Conservation (phyloP, 352 stramenopile genomes). For the Pythium monospermum region DNA sequence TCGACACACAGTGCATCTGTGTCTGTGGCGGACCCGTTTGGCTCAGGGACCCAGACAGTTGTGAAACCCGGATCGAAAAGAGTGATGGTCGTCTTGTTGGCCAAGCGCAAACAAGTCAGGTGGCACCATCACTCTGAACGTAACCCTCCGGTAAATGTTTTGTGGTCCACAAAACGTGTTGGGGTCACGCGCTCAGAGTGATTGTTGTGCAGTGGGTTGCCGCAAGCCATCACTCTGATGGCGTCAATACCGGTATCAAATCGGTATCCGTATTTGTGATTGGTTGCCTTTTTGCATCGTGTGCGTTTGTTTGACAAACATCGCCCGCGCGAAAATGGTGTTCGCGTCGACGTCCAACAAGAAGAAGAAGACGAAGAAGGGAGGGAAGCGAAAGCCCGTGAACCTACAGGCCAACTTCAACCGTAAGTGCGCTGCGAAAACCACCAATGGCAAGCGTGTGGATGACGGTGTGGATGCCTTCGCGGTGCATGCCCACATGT, state of each 20-base stretch:
- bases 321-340: conserved; percentile 45
- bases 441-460: background rate
- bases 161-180: background rate
- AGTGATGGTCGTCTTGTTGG: conserved; percentile 24
- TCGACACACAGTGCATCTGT: conserved; percentile 6
- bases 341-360: conserved; percentile 42
- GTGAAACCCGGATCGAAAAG: background rate
- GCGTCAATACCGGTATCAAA: background rate
- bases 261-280: no score
- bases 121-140: conserved; percentile 4
- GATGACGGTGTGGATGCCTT: conserved; percentile 17
- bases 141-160: background rate
- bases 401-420: conserved; percentile 82
- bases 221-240: background rate
- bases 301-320: no score
- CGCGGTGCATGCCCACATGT: conserved; percentile 64
- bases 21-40: no score
- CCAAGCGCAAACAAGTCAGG: conserved; percentile 6
- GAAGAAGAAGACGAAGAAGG: conserved; percentile 76
- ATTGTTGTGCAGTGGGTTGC: background rate
- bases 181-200: conserved; percentile 2
- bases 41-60: background rate
- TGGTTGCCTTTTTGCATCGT: no score
- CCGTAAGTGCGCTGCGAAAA: conserved; percentile 61
- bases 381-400: conserved; percentile 72